Percentiles rank a stretch among this genome's conserved stretches.
Conservation (phyloP, 2,329 filamentous ascomycete species). For the Sporothrix mexicana region DNA sequence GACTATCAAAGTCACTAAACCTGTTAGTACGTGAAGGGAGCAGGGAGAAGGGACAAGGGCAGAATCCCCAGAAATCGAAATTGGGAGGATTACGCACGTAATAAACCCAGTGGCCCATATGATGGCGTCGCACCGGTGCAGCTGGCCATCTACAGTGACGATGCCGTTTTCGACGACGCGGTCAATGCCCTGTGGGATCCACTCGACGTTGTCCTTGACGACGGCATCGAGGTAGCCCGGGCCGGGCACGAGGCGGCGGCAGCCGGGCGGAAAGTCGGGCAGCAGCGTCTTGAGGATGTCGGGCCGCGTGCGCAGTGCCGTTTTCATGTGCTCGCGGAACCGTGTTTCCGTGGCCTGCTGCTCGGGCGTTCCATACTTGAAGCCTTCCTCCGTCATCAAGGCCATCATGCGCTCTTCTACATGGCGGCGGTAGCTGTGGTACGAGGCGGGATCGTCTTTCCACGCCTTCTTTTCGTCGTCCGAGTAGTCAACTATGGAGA, state of each 20-base stretch:
- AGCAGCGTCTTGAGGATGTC: conserved; percentile 55
- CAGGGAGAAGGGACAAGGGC: too few species aligned
- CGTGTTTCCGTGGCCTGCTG: conserved; percentile 59
- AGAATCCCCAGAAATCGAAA: conserved; percentile 49
- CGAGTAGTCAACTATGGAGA: not conserved
- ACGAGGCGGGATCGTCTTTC: not conserved
- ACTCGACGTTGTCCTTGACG: conserved; percentile 64
- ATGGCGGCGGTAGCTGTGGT: conserved; percentile 1
- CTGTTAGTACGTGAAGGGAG: too few species aligned
- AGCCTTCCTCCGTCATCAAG: conserved; percentile 38
- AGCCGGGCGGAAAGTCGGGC: conserved; percentile 68
- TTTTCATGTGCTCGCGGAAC: conserved; percentile 59
- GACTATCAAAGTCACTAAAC: conserved; percentile 36
- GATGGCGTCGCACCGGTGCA: conserved; percentile 66
- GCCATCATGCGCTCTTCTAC: conserved; percentile 6
- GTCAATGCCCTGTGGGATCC: conserved; percentile 63
- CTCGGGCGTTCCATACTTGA: conserved; percentile 59
- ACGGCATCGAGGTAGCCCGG: conserved; percentile 72
- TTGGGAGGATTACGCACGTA: conserved; percentile 51
- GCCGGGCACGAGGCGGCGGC: conserved; percentile 68
- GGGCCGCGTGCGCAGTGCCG: conserved; percentile 50
- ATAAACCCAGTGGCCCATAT: conserved; percentile 74
- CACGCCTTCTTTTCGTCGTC: not conserved
- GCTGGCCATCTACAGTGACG: conserved; percentile 61
- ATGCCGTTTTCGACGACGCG: conserved; percentile 65